Base-by-base conservation (phyloP, 129 eudicot species). In the Escallonia herrerae region DNA sequence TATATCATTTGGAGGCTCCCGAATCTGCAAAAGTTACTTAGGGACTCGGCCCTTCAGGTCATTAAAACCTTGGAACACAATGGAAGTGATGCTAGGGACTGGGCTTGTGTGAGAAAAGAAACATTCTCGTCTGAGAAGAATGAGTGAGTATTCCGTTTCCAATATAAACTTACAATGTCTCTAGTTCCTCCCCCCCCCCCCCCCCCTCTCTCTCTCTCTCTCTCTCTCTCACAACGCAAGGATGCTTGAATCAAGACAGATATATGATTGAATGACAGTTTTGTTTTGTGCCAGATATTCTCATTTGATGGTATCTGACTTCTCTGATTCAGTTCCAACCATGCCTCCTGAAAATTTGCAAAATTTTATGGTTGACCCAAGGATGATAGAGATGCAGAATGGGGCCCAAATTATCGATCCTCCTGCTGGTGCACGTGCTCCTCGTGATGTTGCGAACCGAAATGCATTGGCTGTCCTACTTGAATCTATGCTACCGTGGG, bases 1-100 rank as follows among this genome's bases (percentile, higher is more conserved):
- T 86, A 93, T 65, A 61, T 93, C 10, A 76, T 93, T 51, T 93
- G 99, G 99, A 86, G 99, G 85, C 95, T 93, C 13, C 99, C 99
- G 37, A 91, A 86, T 66, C 77, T 93, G 62, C 96, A 89, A 50
- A 86, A 89, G 74, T 70, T 93, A 72, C 79, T 93, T 2, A 80
- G 78, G 74, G 84, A 86, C 65, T 70, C 93, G 9, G 96, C 99
- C 2, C 66, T 79, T 53, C 63, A 65, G 52, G 95, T 86, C 42
- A 77, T 83, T 58, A 82, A 83, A 44, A 77, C 67, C 4, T 62
- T 86, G 72, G 81, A 83, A 69, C 74, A 62, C 59, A 75, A 50
- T 43, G 60, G 46, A 72, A 78, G 75, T 66, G 89, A 86, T 62
- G 95, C 90, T 38, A 71, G 43, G 69, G 89, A 86, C 66, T 93